Evolutionary conservation across 306 rosid genomes (phyloP).

Genomic region (Quercus engelmannii): DNA sequence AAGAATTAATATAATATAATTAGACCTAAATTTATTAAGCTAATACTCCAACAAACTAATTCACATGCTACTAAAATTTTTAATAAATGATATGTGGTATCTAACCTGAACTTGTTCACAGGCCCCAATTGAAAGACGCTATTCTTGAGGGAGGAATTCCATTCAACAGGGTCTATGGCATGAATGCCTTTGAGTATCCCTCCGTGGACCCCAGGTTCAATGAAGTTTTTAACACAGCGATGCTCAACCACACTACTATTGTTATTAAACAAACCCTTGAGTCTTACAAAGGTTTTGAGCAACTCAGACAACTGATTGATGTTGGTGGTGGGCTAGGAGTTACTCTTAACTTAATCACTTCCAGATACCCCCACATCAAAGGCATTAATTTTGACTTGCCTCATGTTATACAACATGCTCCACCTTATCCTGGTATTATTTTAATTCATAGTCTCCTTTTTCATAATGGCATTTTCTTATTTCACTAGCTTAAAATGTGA

Average conservation of each 20-base stretch:
- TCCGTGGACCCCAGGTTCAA: conserved; percentile 14
- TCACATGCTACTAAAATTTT: no score
- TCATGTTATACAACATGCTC: conserved; percentile 2
- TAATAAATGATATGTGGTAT: neutral
- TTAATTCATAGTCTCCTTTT: neutral
- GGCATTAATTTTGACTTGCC: conserved; percentile 3
- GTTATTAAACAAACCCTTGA: neutral
- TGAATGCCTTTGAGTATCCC: conserved; percentile 8
- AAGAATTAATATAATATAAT: no score
- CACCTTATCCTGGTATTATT: conserved; percentile 14
- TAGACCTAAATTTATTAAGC: no score
- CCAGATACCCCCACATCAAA: neutral
- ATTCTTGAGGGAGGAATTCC: conserved; percentile 26
- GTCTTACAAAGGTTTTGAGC: neutral
- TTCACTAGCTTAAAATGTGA: no score
- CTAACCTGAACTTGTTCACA: neutral
- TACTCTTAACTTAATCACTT: neutral
- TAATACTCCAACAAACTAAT: no score
- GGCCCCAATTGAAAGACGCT: conserved; percentile 20
- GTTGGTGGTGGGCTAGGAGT: conserved; percentile 1
- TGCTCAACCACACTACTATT: conserved; percentile 16
- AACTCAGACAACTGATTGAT: neutral
- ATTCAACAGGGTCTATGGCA: conserved; percentile 17
- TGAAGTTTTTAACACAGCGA: conserved; percentile 14
- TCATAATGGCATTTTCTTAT: no score